Percentiles rank a stretch among this genome's conserved stretches.
Conservation (phyloP, 352 stramenopile genomes). For the Globisporangium nunn region DNA sequence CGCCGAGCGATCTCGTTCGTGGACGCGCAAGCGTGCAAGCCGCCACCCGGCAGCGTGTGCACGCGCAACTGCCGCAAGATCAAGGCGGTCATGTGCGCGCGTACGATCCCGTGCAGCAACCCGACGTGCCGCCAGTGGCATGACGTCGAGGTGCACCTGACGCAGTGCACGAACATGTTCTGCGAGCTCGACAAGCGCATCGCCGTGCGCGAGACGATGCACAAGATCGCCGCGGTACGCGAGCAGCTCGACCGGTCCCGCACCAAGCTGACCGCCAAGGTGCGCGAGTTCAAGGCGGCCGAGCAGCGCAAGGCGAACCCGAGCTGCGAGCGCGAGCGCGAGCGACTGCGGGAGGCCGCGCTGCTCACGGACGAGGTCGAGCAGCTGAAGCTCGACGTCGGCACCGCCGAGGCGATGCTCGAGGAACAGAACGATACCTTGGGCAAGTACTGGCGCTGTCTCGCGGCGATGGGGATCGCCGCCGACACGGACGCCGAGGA, state of each 20-base stretch:
- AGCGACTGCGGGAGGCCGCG: constrained; percentile 22
- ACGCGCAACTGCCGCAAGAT: constrained; percentile 44
- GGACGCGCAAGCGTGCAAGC: constrained; percentile 50
- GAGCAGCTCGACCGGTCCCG: not conserved
- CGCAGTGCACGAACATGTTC: constrained; percentile 45
- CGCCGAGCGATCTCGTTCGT: constrained; percentile 61
- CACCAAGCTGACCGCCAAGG: too few relatives aligned
- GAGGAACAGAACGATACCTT: constrained; percentile 14
- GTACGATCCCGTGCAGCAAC: constrained; percentile 50
- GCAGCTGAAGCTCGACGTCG: constrained; percentile 56
- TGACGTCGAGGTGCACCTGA: constrained; percentile 56
- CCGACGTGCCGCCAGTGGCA: constrained; percentile 65
- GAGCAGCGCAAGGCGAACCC: constrained; percentile 2
- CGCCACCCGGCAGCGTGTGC: constrained; percentile 36
- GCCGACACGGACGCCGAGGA: constrained; percentile 47
- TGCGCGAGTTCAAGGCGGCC: constrained; percentile 7
- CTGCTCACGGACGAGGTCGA: constrained; percentile 47
- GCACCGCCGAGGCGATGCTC: constrained; percentile 34
- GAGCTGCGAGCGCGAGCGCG: constrained; percentile 17
- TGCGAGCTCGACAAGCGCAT: constrained; percentile 70
- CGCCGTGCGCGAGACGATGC: constrained; percentile 59
- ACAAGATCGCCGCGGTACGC: constrained; percentile 10
- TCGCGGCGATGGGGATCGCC: constrained; percentile 1
- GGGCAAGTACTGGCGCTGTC: too few relatives aligned
- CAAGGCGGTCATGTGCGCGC: constrained; percentile 57